Evolutionary conservation across 345 rosid genomes (phyloP), one percentile per base, ranked within the genome.

Genomic region (Linum lewisii): DNA sequence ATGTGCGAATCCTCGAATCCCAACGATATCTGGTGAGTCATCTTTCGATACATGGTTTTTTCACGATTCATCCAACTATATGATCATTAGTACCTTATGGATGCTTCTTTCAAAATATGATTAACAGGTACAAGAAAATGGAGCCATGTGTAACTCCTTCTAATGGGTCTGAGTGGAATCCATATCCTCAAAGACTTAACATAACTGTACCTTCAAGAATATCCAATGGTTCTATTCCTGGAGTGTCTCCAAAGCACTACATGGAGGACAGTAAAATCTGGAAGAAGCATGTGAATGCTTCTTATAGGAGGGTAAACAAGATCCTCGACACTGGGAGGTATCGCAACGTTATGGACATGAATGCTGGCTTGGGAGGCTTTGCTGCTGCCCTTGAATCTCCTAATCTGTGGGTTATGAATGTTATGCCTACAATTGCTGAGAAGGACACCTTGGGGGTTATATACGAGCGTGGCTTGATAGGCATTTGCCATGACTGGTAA

Each of bases 291-390:
- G 56, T 52, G 20, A 52, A 52, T 52, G 25, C 24, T 29, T 29
- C 34, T 52, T 52, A 52, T 24, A 21, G 24, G 25, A 20, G 25
- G 15, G 21, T 52, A 21, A 52, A 52, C 15, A 7, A 24, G 7
- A 20, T 52, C 24, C 23, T 52, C 20, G 56, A 52, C 25, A 20
- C 56, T 2, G 56, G 25, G 25, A 52, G 56, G 24, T 52, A 52
- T 20, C 56, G 56, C 56, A 52, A 52, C 25, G 8, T 52, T 24
- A 52, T 52, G 56, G 56, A 52, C 25, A 52, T 52, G 56, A 52
- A 52, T 52, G 56, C 56, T 6, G 56, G 56, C 24, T 6, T 52
- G 25, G 24, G 56, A 19, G 56, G 56, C 13, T 52, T 52, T 21
- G 24, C 56, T 52, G 56, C 56, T 6, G 24, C 56, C 14, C 56